A percentile compares a stretch with the other conserved stretches of the same genome.
Evolutionary conservation across 768 basidiomycete species (phyloP).

Genomic region (Myochromella boudieri): DNA sequence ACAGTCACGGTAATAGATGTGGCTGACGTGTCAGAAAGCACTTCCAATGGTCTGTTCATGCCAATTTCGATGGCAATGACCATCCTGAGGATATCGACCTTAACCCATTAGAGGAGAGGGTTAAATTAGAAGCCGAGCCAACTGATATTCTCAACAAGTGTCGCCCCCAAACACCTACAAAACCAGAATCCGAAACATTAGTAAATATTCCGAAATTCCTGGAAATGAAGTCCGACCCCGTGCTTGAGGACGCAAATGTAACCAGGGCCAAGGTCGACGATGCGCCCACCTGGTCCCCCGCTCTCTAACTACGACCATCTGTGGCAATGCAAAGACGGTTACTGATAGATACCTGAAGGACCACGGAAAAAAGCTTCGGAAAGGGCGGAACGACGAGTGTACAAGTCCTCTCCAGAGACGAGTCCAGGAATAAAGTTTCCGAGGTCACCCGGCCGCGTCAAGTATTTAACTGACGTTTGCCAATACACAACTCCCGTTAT

Average conservation of each 20-base stretch:
- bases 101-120: conserved; percentile 2
- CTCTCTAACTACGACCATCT: conserved; percentile 7
- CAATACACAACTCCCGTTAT: too few species aligned
- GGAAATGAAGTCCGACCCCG: background rate
- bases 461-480: too few species aligned
- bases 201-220: too few species aligned
- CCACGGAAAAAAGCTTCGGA: background rate
- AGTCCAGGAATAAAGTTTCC: too few species aligned
- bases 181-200: too few species aligned
- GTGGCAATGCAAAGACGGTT: conserved; percentile 7
- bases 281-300: conserved; percentile 1
- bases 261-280: background rate
- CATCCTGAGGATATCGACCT: background rate
- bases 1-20: background rate
- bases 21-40: background rate
- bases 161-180: background rate
- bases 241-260: background rate
- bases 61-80: conserved; percentile 2
- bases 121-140: background rate
- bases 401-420: too few species aligned
- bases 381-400: background rate
- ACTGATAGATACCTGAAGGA: conserved; percentile 7
- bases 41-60: background rate
- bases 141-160: background rate
- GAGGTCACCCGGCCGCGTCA: too few species aligned